Conservation (phyloP, 345 rosid genomes). For the Raphanus raphanistrum region DNA sequence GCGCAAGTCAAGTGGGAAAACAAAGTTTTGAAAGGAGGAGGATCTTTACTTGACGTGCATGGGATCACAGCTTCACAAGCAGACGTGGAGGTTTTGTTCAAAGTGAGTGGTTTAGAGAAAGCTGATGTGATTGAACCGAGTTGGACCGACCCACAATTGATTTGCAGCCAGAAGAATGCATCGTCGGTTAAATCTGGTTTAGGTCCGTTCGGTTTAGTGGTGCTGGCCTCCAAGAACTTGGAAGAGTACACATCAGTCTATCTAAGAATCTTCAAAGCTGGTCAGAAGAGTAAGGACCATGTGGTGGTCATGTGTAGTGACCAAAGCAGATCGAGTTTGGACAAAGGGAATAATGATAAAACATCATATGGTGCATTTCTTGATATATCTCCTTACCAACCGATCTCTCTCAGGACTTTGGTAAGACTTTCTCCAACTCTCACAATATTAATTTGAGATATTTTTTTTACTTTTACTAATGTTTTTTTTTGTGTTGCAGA, state of each 20-base stretch:
- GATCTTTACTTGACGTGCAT: slow-evolving; percentile 43
- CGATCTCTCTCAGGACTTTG: slow-evolving; percentile 59
- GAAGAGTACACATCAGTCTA: slow-evolving; percentile 63
- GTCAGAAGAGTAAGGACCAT: slow-evolving; percentile 28
- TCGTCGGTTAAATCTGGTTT: slow-evolving; percentile 42
- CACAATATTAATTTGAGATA: background rate
- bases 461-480: background rate
- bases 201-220: slow-evolving; percentile 70
- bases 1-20: slow-evolving; percentile 29
- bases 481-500: slow-evolving; percentile 37
- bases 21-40: slow-evolving; percentile 40
- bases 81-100: slow-evolving; percentile 62
- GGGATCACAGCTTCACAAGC: slow-evolving; percentile 66
- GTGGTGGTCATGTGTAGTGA: slow-evolving; percentile 70
- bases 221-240: slow-evolving; percentile 50
- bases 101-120: slow-evolving; percentile 43
- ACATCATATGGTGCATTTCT: slow-evolving; percentile 62
- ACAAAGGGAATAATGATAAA: slow-evolving; percentile 37
- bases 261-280: slow-evolving; percentile 57
- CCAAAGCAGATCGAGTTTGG: slow-evolving; percentile 60
- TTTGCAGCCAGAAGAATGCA: slow-evolving; percentile 53
- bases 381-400: slow-evolving; percentile 47
- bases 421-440: slow-evolving; percentile 41
- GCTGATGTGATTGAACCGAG: slow-evolving; percentile 56
- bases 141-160: slow-evolving; percentile 54